Conservation (phyloP, 2,329 filamentous ascomycete species). For the Aspergillus sp. region DNA sequence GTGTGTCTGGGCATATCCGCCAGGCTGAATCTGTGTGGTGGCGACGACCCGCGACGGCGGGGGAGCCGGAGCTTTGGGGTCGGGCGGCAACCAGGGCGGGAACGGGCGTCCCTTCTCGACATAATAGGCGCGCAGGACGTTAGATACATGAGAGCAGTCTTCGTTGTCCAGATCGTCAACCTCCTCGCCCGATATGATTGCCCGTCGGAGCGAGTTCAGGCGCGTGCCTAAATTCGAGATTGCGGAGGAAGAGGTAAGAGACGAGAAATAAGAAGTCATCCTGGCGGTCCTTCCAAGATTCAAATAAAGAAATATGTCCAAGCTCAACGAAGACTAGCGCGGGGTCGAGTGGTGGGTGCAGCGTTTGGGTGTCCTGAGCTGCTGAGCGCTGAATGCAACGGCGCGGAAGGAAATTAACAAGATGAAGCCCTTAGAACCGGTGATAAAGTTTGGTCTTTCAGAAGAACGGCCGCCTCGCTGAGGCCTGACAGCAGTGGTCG, state of each 20-base stretch:
- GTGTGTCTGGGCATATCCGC: conserved; percentile 21
- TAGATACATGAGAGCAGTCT: conserved; percentile 90
- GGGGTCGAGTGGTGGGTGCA: neutral
- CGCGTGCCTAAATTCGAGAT: conserved; percentile 48
- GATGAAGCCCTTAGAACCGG: too few species aligned
- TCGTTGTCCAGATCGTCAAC: conserved; percentile 43
- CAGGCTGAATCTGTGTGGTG: conserved; percentile 45
- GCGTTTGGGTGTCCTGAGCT: too few species aligned
- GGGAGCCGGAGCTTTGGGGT: conserved; percentile 64
- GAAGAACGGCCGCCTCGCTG: too few species aligned
- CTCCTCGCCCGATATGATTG: conserved; percentile 33
- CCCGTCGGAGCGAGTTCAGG: conserved; percentile 48
- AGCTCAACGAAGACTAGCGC: neutral
- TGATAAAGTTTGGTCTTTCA: too few species aligned
- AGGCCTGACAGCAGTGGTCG: too few species aligned
- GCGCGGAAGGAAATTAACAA: too few species aligned
- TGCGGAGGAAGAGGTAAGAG: conserved; percentile 39
- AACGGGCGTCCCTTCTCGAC: conserved; percentile 72
- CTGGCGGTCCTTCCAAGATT: conserved; percentile 12
- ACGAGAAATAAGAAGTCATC: conserved; percentile 77
- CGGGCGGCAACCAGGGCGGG: conserved; percentile 78
- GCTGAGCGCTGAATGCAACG: too few species aligned
- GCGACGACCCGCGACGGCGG: conserved; percentile 36
- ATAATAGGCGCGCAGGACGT: conserved; percentile 89
- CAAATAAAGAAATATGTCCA: neutral